Evolutionary conservation across 768 basidiomycete species (phyloP).

Genomic region (Amanita muscaria): DNA sequence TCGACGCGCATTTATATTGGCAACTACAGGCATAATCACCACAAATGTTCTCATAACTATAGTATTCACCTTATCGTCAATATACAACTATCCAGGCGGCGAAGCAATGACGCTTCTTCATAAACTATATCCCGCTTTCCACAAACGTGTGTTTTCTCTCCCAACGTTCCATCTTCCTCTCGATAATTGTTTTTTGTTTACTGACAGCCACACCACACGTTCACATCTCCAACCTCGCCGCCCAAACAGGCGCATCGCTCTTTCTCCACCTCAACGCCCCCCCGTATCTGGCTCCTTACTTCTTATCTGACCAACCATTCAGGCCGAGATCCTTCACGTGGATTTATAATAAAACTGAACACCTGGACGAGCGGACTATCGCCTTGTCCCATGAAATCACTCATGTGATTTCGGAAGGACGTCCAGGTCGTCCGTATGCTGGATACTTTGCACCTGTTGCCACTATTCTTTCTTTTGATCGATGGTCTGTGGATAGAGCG

Average conservation of each 20-base stretch:
- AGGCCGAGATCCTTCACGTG: conserved; percentile 28
- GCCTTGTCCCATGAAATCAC: conserved; percentile 37
- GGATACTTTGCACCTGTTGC: conserved; percentile 36
- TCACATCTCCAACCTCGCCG: conserved; percentile 77
- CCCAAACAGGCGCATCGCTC: conserved; percentile 85
- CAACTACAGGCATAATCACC: conserved; percentile 37
- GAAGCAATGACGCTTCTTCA: conserved; percentile 60
- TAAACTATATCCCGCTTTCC: conserved; percentile 23
- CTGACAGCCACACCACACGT: conserved; percentile 34
- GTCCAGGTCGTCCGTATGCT: conserved; percentile 17
- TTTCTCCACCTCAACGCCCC: conserved; percentile 67
- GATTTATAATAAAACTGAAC: conserved; percentile 82
- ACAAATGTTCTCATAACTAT: conserved; percentile 46
- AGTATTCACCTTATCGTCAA: conserved; percentile 49
- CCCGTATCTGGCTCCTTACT: conserved; percentile 30
- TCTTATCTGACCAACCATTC: conserved; percentile 10
- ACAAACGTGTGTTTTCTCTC: conserved; percentile 1
- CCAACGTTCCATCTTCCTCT: neutral
- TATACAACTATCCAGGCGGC: conserved; percentile 86
- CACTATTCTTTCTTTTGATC: conserved; percentile 35
- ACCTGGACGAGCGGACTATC: conserved; percentile 33
- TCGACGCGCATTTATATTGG: conserved; percentile 33
- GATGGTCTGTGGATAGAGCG: conserved; percentile 1
- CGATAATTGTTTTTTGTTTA: neutral
- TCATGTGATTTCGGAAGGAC: conserved; percentile 53